These are phyloP conservation scores for Salix suchowensis DNA, from an alignment of 345 rosid species.

Conservation along the genomic window DNA sequence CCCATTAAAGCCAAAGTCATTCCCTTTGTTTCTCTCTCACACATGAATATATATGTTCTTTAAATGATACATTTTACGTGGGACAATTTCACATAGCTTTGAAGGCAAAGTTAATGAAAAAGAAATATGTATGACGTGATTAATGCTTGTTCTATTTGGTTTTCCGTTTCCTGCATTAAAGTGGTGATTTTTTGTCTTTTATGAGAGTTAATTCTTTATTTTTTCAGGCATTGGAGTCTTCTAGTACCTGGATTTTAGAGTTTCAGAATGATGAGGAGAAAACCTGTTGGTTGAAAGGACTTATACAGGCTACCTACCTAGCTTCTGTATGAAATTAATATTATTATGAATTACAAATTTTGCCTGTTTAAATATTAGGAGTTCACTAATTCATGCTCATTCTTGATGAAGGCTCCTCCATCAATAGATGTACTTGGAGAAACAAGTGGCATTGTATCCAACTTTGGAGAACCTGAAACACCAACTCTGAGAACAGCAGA, in stretches of 20 bases:
- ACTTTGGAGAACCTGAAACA: constrained; percentile 41
- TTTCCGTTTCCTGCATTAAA: not conserved
- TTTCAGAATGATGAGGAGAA: constrained; percentile 69
- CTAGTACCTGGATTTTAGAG: constrained; percentile 88
- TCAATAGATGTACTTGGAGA: constrained; percentile 62
- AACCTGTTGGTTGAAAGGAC: constrained; percentile 78
- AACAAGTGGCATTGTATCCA: constrained; percentile 32
- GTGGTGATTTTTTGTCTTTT: not conserved
- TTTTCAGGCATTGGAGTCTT: constrained; percentile 80
- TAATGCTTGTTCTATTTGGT: not conserved
- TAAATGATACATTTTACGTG: not conserved
- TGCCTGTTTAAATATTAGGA: constrained; percentile 1
- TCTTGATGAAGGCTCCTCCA: constrained; percentile 57
- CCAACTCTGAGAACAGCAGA: constrained; percentile 54
- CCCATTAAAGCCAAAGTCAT: too few relatives aligned
- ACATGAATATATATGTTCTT: too few relatives aligned
- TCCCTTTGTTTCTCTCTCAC: too few relatives aligned
- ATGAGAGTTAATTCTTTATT: not conserved
- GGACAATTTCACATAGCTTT: not conserved
- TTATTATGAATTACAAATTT: constrained; percentile 6
- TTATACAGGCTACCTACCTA: constrained; percentile 82
- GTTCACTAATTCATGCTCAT: constrained; percentile 8
- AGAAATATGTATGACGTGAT: not conserved
- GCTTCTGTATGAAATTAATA: constrained; percentile 66
- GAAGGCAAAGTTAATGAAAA: not conserved